Evolutionary conservation across 2,329 filamentous ascomycete species (phyloP).

Genomic region (Colletotrichum sp.): DNA sequence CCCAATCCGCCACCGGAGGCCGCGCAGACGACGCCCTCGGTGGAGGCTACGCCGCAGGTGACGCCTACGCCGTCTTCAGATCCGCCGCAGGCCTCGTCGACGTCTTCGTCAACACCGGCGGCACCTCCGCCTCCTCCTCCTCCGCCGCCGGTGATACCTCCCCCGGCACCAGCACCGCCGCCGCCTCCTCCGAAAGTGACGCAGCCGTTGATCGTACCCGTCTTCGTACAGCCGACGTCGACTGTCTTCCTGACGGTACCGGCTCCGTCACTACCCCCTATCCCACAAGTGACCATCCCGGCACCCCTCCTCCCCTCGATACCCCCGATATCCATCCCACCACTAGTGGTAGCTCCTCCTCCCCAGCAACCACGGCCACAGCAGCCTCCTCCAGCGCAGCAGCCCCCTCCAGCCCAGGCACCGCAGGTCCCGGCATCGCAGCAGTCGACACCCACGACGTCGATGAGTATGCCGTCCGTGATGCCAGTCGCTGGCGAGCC

Average conservation of each 20-base stretch:
- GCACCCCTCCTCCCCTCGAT: neutral
- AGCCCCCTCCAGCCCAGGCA: neutral
- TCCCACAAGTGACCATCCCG: neutral
- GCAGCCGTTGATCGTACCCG: neutral
- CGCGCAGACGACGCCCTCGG: neutral
- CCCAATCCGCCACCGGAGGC: neutral
- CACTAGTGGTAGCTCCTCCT: neutral
- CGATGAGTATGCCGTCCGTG: neutral
- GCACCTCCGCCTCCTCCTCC: neutral
- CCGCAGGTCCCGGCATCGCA: neutral
- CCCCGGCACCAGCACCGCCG: neutral
- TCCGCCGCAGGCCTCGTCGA: neutral
- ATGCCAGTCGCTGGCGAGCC: neutral
- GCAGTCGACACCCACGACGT: neutral
- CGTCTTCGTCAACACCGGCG: neutral
- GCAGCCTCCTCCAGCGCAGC: neutral
- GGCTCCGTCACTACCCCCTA: neutral
- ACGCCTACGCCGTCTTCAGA: neutral
- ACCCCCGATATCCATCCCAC: neutral
- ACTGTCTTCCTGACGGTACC: neutral
- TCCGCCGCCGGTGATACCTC: neutral
- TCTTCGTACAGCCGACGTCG: neutral
- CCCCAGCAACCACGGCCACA: neutral
- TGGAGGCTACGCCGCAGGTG: neutral
- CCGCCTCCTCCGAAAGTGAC: neutral